phyloP scores from a whole-genome alignment of 1,139 yeast genomes.

The Saccharomycopsis hybrid region DNA sequence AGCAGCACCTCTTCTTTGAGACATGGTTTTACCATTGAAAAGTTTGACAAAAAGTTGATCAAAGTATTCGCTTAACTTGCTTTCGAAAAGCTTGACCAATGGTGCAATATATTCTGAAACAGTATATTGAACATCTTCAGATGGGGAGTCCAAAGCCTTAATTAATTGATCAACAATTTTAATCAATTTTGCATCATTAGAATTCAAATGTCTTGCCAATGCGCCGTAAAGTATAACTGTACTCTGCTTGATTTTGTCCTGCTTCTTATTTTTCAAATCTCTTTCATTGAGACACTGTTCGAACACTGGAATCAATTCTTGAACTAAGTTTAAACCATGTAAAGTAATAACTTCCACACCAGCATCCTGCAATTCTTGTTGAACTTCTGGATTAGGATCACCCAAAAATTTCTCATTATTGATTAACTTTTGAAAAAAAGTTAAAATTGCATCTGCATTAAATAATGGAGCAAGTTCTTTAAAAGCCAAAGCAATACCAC shows the following conservation, averaged over 20 bases:
- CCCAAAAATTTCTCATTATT: constrained; percentile 51
- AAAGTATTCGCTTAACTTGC: constrained; percentile 46
- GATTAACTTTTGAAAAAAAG: constrained; percentile 53
- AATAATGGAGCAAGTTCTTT: constrained; percentile 51
- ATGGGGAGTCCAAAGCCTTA: constrained; percentile 75
- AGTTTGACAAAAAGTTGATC: constrained; percentile 54
- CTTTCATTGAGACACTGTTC: constrained; percentile 40
- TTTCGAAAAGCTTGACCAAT: constrained; percentile 53
- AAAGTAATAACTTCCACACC: constrained; percentile 64
- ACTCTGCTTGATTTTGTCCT: constrained; percentile 67
- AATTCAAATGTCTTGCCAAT: constrained; percentile 70
- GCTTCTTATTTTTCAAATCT: constrained; percentile 42
- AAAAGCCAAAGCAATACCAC: constrained; percentile 70
- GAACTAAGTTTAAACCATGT: constrained; percentile 63
- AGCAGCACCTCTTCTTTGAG: constrained; percentile 85
- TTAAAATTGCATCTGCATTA: constrained; percentile 34
- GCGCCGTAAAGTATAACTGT: constrained; percentile 85
- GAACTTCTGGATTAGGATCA: constrained; percentile 65
- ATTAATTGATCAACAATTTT: constrained; percentile 62
- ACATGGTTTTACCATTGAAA: constrained; percentile 43
- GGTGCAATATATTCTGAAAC: constrained; percentile 83
- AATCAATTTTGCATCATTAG: constrained; percentile 56
- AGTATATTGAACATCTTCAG: constrained; percentile 84
- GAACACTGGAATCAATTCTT: constrained; percentile 67
- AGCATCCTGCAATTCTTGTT: constrained; percentile 84